phyloP scores from a whole-genome alignment of 1,284 basidiomycete genomes.

The Ustilago vetiveriae region DNA sequence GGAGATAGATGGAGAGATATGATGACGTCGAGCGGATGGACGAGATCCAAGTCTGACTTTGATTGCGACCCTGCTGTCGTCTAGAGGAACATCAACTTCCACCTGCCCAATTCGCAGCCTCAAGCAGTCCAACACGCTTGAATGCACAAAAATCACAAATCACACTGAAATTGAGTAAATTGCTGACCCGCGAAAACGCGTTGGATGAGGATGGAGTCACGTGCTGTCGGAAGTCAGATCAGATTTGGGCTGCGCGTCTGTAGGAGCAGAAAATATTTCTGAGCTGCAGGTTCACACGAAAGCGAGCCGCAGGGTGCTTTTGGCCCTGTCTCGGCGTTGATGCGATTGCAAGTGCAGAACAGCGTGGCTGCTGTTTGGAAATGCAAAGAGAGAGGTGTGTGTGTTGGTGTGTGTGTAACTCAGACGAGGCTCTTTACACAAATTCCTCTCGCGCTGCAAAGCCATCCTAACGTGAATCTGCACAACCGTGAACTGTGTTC shows the following conservation, averaged over 20 bases:
- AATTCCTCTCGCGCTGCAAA: too few species aligned
- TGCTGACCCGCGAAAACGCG: constrained; percentile 4
- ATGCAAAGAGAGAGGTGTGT: too few species aligned
- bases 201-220: background rate
- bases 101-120: background rate
- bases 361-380: too few species aligned
- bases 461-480: too few species aligned
- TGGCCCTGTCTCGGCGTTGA: too few species aligned
- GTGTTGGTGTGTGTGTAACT: too few species aligned
- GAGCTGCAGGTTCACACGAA: too few species aligned
- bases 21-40: constrained; percentile 7
- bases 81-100: too few species aligned
- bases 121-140: background rate
- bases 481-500: too few species aligned
- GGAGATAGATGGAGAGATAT: background rate
- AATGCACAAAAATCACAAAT: background rate
- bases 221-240: background rate
- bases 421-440: too few species aligned
- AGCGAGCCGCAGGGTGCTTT: constrained; percentile 2
- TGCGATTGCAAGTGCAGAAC: background rate
- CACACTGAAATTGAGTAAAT: background rate
- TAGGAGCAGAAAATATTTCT: background rate
- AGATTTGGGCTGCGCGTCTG: background rate
- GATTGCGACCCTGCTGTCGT: too few species aligned
- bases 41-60: background rate